phyloP scores from a whole-genome alignment of 1,139 yeast genomes.

The Groenewaldozyma auringiensis region DNA sequence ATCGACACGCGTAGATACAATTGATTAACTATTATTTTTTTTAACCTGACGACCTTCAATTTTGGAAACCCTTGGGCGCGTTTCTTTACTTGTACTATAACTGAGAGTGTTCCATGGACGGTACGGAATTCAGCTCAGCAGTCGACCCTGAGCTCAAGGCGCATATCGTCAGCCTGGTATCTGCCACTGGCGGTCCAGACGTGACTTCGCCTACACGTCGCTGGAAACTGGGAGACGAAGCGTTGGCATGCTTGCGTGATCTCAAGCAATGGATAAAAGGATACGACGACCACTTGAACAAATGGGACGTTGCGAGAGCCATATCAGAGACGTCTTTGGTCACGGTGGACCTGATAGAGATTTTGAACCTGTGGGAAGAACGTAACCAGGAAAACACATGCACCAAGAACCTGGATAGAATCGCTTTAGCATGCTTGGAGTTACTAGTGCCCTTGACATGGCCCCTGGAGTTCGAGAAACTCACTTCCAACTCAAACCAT shows the following conservation, averaged over 20 bases:
- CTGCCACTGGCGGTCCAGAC: slow-evolving; percentile 80
- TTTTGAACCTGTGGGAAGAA: slow-evolving; percentile 68
- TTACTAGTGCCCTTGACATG: slow-evolving; percentile 77
- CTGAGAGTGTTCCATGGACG: too few relatives aligned
- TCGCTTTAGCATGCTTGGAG: slow-evolving; percentile 68
- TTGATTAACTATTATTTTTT: too few relatives aligned
- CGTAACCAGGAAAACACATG: slow-evolving; percentile 28
- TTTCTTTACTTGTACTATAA: too few relatives aligned
- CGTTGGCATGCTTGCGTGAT: slow-evolving; percentile 81
- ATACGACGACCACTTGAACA: slow-evolving; percentile 64
- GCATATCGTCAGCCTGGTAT: slow-evolving; percentile 61
- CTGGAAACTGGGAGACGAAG: slow-evolving; percentile 84
- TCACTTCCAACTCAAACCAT: slow-evolving; percentile 44
- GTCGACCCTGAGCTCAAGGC: slow-evolving; percentile 43
- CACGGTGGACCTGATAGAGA: slow-evolving; percentile 62
- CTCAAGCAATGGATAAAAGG: slow-evolving; percentile 78
- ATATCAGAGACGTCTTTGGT: slow-evolving; percentile 77
- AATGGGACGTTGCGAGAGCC: slow-evolving; percentile 80
- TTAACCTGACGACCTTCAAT: too few relatives aligned
- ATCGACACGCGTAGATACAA: too few relatives aligned
- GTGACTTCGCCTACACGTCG: slow-evolving; percentile 45
- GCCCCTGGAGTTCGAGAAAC: slow-evolving; percentile 61
- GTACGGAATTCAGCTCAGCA: slow-evolving; percentile 1
- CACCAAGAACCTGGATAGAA: slow-evolving; percentile 40
- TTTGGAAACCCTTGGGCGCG: too few relatives aligned